phyloP scores from a whole-genome alignment of 495 filamentous ascomycete species.

The Darksidea phi region DNA sequence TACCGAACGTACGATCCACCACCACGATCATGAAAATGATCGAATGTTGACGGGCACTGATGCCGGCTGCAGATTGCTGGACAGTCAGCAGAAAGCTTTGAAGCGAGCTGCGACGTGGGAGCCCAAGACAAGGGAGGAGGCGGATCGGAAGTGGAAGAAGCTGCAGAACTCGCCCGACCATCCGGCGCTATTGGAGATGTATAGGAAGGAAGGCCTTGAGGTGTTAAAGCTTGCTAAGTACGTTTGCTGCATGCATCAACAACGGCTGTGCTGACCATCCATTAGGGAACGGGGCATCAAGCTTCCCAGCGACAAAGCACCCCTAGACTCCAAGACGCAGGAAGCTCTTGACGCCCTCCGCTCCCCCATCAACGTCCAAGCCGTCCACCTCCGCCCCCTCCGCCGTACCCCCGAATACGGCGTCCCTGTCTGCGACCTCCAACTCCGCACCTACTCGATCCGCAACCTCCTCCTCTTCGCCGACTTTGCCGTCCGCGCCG shows the following conservation, averaged over 20 bases:
- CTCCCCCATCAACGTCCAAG: conserved; percentile 74
- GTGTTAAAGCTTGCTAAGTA: conserved; percentile 32
- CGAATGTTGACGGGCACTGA: background rate
- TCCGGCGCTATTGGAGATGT: conserved; percentile 27
- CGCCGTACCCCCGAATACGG: conserved; percentile 70
- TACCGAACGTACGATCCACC: conserved; percentile 14
- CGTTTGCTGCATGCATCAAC: background rate
- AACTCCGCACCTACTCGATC: conserved; percentile 86
- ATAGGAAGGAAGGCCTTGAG: conserved; percentile 31
- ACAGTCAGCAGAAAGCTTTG: conserved; percentile 8
- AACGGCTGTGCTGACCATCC: background rate
- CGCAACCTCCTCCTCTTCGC: conserved; percentile 91
- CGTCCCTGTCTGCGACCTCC: conserved; percentile 82
- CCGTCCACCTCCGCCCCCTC: conserved; percentile 80
- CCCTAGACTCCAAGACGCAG: conserved; percentile 14
- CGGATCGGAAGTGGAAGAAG: conserved; percentile 18
- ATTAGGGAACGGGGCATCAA: conserved; percentile 27
- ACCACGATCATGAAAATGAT: background rate
- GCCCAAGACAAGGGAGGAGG: conserved; percentile 16
- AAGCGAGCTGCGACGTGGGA: conserved; percentile 5
- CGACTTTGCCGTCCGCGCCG: conserved; percentile 91
- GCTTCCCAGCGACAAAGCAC: conserved; percentile 16
- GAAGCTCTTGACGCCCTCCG: conserved; percentile 48
- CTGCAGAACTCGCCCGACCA: conserved; percentile 26
- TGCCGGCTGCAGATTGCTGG: conserved; percentile 10